These are phyloP conservation scores for Symbiodinium natans DNA, from an alignment of 73 alveolate species.

Conservation along the genomic window DNA sequence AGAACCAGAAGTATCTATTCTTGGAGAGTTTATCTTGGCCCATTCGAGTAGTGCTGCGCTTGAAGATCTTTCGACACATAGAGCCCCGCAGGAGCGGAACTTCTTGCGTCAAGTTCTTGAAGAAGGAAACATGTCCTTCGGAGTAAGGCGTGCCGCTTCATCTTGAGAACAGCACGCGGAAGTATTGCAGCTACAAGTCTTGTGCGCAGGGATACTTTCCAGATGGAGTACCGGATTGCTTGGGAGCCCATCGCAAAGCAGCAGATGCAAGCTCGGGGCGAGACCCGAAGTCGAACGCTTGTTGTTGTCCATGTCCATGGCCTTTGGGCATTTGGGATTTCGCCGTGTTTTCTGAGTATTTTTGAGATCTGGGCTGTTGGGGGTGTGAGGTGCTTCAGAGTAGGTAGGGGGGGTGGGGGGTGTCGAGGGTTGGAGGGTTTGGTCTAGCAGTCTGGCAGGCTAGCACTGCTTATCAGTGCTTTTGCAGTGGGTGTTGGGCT, in stretches of 20 bases:
- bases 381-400: neutral
- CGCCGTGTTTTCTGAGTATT: no score
- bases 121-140: conserved; percentile 84
- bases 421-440: neutral
- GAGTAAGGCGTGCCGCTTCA: conserved; percentile 5
- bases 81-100: conserved; percentile 26
- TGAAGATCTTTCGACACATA: no score
- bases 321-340: no score
- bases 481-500: no score
- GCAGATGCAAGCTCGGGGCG: conserved; percentile 78
- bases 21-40: no score
- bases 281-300: no score
- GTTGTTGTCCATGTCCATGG: no score
- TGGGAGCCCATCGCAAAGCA: conserved; percentile 64
- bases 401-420: neutral
- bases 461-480: no score
- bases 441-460: no score
- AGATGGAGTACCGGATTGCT: conserved; percentile 84
- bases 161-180: no score
- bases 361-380: neutral
- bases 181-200: neutral
- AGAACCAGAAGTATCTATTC: no score
- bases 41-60: no score
- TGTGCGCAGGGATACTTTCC: conserved; percentile 47
- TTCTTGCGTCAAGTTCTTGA: conserved; percentile 45